Conservation (phyloP, 345 rosid species). For the Aquilaria malaccensis region DNA sequence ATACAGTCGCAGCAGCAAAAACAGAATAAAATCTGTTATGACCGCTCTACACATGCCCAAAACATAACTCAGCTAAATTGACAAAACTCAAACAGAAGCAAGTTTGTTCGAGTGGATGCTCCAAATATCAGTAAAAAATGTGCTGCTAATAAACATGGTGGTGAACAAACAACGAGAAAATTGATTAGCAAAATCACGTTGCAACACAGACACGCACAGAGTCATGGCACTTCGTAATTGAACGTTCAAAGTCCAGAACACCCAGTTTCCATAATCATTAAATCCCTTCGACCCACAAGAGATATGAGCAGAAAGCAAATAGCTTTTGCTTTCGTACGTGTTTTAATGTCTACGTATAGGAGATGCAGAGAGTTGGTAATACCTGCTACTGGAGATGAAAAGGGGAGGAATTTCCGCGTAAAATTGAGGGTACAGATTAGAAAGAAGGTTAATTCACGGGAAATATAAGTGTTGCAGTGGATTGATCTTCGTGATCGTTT, state of each 20-base stretch:
- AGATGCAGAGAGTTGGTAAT: not conserved
- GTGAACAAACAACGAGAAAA: not conserved
- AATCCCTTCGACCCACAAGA: not conserved
- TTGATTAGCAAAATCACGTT: not conserved
- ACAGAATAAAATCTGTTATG: too few relatives aligned
- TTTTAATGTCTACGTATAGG: not conserved
- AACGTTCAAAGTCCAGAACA: not conserved
- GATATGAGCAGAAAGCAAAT: not conserved
- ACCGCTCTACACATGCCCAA: too few relatives aligned
- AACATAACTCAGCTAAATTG: too few relatives aligned
- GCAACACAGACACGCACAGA: not conserved
- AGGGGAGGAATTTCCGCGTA: not conserved
- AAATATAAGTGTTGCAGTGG: not conserved
- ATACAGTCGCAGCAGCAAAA: too few relatives aligned
- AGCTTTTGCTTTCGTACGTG: conserved; percentile 1
- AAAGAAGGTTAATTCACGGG: not conserved
- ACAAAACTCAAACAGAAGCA: not conserved
- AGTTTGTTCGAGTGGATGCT: not conserved
- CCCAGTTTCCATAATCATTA: not conserved
- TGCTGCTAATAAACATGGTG: not conserved
- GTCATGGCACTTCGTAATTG: not conserved
- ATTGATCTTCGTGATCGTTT: conserved; percentile 8
- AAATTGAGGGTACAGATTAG: not conserved
- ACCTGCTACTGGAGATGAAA: conserved; percentile 5
- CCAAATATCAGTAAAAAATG: not conserved